Base-by-base conservation (phyloP, 768 basidiomycete genomes). In the Rhizopogon vesiculosus region DNA sequence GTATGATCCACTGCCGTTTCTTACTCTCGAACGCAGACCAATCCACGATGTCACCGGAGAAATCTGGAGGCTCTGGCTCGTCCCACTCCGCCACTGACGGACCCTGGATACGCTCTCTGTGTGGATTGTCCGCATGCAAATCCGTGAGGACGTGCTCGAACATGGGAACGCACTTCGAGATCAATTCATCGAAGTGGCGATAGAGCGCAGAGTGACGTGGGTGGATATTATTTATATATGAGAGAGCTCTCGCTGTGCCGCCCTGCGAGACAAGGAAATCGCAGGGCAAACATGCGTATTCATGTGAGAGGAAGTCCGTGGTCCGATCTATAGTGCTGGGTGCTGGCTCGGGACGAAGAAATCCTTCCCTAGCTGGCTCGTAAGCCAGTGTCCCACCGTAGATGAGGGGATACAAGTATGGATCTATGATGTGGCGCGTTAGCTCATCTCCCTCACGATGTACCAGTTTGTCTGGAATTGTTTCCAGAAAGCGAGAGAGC, bases 171-270 rank as follows among this genome's bases (percentile, higher is more conserved):
- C 76, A 72, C 1, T 58, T 56, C 1, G 66, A 59, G 6, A 83
- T 64, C 28, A 76, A 60, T 16, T 54, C 54, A 54, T 71, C 66
- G 7, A 80, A 62, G 15, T 63, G 64, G 25, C 42, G 16, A 59
- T 78, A 77, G 12, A 75, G 62, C 16, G 57, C 28, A 15, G 41
- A 43, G 53, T 73, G 59, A 4, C 62, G 58, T 6, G 74, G 77
- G 56, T 80, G 65, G 19, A 84, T 64, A 55, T 81, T 79, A 63
- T 82, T 82, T 69, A 84, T 81, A 64, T 83, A 83, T 3, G 79
- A 78, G 8, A 68, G 57, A 51, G 79, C 74, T 55, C 64, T 65
- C 2, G 65, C 64, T 4, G 52, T 51, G 13, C 70, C 68, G 10
- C 67, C 51, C 6, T 63, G 43, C 10, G 74, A 72, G 12, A 81